Percentiles rank a stretch among this genome's conserved stretches.
These are phyloP conservation scores for Pinus albicaulis DNA, from an alignment of 75 land plant species.

Conservation along the genomic window DNA sequence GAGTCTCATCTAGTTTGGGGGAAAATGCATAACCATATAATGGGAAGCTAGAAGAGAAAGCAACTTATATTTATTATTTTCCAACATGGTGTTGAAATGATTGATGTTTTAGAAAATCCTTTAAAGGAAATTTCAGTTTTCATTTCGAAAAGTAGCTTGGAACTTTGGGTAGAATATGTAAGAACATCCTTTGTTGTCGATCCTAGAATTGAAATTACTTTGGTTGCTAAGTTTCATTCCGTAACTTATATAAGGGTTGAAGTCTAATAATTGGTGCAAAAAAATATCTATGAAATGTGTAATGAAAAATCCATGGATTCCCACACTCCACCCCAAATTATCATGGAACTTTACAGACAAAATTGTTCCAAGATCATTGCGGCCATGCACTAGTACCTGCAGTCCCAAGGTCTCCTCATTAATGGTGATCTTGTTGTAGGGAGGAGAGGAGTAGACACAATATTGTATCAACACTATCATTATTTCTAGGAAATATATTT, in stretches of 20 bases:
- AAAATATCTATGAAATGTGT: too few relatives aligned
- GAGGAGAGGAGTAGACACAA: too few relatives aligned
- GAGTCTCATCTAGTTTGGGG: constrained; percentile 87
- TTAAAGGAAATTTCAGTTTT: constrained; percentile 42
- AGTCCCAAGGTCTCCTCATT: too few relatives aligned
- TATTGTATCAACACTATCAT: too few relatives aligned
- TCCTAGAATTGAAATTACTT: constrained; percentile 82
- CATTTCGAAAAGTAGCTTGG: constrained; percentile 64
- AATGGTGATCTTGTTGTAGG: too few relatives aligned
- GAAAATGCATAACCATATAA: constrained; percentile 50
- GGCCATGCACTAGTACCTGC: too few relatives aligned
- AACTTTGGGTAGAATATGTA: constrained; percentile 81
- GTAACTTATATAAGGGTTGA: constrained; percentile 63
- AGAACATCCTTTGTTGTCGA: constrained; percentile 90
- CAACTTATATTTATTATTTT: constrained; percentile 88
- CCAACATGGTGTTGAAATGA: constrained; percentile 95
- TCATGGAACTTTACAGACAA: too few relatives aligned
- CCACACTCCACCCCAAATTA: too few relatives aligned
- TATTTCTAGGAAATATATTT: too few relatives aligned
- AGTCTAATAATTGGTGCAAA: constrained; percentile 75
- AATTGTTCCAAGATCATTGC: too few relatives aligned
- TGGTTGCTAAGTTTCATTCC: constrained; percentile 81
- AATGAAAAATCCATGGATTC: too few relatives aligned
- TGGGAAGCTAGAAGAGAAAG: constrained; percentile 74
- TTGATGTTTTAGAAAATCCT: constrained; percentile 97